Evolutionary conservation across 371 early-diverging fungal species (phyloP).

Genomic region (Amoeboaphelidium occidentale): DNA sequence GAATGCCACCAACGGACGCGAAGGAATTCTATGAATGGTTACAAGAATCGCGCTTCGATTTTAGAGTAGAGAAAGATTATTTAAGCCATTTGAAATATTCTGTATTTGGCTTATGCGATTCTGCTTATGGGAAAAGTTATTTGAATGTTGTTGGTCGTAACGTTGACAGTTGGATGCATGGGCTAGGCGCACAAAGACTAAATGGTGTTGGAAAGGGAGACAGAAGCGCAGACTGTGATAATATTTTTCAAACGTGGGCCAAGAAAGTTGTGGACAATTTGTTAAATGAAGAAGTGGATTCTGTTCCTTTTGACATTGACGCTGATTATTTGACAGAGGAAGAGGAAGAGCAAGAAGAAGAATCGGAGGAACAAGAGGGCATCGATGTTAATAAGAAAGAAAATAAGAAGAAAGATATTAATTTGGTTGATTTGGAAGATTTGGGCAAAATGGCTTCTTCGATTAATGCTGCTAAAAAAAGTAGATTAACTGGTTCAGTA

Average conservation of each 20-base stretch:
- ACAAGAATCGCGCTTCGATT: slow-evolving; percentile 35
- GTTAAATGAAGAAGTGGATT: slow-evolving; percentile 10
- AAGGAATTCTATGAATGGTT: slow-evolving; percentile 46
- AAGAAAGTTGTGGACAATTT: slow-evolving; percentile 20
- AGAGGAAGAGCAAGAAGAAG: slow-evolving; percentile 7
- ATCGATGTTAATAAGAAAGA: slow-evolving; percentile 15
- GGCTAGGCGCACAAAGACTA: slow-evolving; percentile 40
- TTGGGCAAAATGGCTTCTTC: slow-evolving; percentile 36
- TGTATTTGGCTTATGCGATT: slow-evolving; percentile 48
- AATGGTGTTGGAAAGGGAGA: slow-evolving; percentile 37
- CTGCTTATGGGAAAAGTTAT: slow-evolving; percentile 37
- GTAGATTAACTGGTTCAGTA: slow-evolving; percentile 10
- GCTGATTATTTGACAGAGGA: slow-evolving; percentile 12
- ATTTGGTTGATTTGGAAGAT: slow-evolving; percentile 49
- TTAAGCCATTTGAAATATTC: slow-evolving; percentile 31
- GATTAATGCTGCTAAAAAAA: slow-evolving; percentile 24
- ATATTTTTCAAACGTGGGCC: slow-evolving; percentile 26
- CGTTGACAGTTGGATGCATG: slow-evolving; percentile 34
- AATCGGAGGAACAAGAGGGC: slow-evolving; percentile 7
- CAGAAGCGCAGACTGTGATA: slow-evolving; percentile 23
- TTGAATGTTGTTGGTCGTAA: slow-evolving; percentile 29
- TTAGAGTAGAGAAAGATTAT: slow-evolving; percentile 30
- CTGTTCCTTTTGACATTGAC: slow-evolving; percentile 19
- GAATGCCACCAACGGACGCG: slow-evolving; percentile 25
- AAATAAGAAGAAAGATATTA: slow-evolving; percentile 17